Evolutionary conservation across 1,139 yeast genomes (phyloP).

Genomic region (Geotrichum fermentans): DNA sequence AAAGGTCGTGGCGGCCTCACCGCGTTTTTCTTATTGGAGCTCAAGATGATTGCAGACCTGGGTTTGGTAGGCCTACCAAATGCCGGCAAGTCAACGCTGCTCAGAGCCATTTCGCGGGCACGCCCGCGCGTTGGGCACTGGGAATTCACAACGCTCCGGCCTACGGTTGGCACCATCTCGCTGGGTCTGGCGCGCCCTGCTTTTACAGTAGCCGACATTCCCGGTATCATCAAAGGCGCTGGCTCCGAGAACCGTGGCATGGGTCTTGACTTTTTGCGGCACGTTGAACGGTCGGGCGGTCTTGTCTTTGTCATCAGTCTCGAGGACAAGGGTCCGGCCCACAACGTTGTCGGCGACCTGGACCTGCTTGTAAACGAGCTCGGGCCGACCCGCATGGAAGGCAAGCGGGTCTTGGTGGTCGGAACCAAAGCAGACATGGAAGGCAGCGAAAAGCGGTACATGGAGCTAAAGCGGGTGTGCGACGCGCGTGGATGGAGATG

Average conservation of each 20-base stretch:
- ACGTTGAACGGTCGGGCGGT: constrained; percentile 86
- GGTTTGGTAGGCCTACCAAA: constrained; percentile 94
- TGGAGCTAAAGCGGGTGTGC: constrained; percentile 41
- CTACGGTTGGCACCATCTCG: constrained; percentile 83
- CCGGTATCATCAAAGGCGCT: constrained; percentile 91
- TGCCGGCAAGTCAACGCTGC: constrained; percentile 88
- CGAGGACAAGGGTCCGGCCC: constrained; percentile 44
- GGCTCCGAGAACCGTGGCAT: constrained; percentile 70
- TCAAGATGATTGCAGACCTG: constrained; percentile 82
- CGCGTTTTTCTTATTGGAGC: constrained; percentile 67
- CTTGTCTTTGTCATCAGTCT: constrained; percentile 80
- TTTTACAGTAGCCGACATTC: constrained; percentile 95
- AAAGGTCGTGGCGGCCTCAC: constrained; percentile 68
- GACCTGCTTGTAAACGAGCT: constrained; percentile 60
- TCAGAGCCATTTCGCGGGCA: constrained; percentile 86
- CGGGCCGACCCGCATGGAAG: constrained; percentile 54
- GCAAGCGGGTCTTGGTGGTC: constrained; percentile 64
- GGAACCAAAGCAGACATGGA: constrained; percentile 89
- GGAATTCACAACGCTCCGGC: constrained; percentile 93
- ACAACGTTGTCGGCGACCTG: constrained; percentile 49
- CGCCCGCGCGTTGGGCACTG: constrained; percentile 91
- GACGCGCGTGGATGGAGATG: constrained; percentile 52
- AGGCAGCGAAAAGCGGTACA: constrained; percentile 46
- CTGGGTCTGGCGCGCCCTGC: constrained; percentile 59
- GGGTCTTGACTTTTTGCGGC: constrained; percentile 89